Conservation (phyloP, 2,329 filamentous ascomycete species). For the Helicocarpus griseus region DNA sequence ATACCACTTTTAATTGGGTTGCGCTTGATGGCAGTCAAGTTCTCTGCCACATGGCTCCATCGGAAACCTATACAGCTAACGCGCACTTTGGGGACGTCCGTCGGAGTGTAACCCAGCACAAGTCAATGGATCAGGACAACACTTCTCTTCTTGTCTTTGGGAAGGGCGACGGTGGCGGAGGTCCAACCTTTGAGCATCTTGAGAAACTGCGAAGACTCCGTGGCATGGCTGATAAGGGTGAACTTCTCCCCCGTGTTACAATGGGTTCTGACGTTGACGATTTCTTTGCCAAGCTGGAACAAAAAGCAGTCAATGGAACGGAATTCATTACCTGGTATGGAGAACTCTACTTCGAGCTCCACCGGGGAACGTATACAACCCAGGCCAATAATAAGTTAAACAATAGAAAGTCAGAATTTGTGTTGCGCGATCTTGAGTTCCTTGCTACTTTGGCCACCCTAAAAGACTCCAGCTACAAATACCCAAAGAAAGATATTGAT, state of each 20-base stretch:
- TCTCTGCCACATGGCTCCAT: conserved; percentile 92
- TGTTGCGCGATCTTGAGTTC: conserved; percentile 80
- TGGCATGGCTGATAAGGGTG: conserved; percentile 79
- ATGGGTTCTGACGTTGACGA: conserved; percentile 87
- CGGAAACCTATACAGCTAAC: conserved; percentile 90
- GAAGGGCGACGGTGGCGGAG: conserved; percentile 92
- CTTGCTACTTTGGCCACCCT: conserved; percentile 79
- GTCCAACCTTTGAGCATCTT: conserved; percentile 84
- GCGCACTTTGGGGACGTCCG: conserved; percentile 92
- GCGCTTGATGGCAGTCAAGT: conserved; percentile 91
- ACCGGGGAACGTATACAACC: conserved; percentile 93
- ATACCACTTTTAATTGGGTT: conserved; percentile 99
- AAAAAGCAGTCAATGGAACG: conserved; percentile 57
- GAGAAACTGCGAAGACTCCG: conserved; percentile 91
- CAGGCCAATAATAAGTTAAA: conserved; percentile 96
- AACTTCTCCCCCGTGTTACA: conserved; percentile 74
- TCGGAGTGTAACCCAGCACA: conserved; percentile 83
- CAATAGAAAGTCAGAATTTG: conserved; percentile 75
- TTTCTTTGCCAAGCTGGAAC: conserved; percentile 79
- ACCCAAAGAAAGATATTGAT: conserved; percentile 89
- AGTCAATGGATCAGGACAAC: conserved; percentile 86
- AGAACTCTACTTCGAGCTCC: conserved; percentile 94
- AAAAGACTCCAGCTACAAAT: conserved; percentile 61
- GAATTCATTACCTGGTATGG: conserved; percentile 94
- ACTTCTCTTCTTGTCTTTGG: conserved; percentile 89